phyloP scores from a whole-genome alignment of 1,284 basidiomycete species.

The Takashimella tepidaria region DNA sequence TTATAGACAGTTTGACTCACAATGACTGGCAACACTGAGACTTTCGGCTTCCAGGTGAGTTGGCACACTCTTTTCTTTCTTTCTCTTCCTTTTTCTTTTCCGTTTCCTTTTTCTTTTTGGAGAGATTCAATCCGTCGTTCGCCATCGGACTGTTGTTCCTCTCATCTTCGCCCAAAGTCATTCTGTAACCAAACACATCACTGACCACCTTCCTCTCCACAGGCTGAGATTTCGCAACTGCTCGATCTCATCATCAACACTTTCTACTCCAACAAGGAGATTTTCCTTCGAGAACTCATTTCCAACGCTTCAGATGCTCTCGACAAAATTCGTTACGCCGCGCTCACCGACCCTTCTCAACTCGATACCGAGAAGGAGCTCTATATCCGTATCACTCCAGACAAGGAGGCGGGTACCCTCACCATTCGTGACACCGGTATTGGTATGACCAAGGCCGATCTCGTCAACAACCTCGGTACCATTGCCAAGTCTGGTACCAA shows the following conservation, averaged over 20 bases:
- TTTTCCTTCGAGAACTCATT: constrained; percentile 65
- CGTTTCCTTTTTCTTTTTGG: constrained; percentile 1
- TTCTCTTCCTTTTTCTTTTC: constrained; percentile 1
- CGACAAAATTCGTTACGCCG: constrained; percentile 88
- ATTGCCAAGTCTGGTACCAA: constrained; percentile 82
- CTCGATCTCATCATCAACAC: constrained; percentile 43
- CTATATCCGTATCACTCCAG: constrained; percentile 83
- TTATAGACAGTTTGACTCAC: background rate
- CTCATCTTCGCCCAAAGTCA: constrained; percentile 1
- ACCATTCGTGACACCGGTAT: constrained; percentile 94
- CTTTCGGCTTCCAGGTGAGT: constrained; percentile 30
- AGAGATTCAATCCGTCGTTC: too few relatives aligned
- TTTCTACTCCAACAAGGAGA: constrained; percentile 10
- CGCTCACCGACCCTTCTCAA: constrained; percentile 80
- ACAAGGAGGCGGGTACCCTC: constrained; percentile 93
- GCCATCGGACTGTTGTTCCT: background rate
- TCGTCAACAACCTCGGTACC: constrained; percentile 81
- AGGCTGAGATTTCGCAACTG: constrained; percentile 95
- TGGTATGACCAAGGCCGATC: constrained; percentile 83
- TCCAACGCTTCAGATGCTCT: constrained; percentile 73
- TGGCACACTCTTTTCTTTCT: background rate
- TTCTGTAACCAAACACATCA: background rate
- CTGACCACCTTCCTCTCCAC: constrained; percentile 57
- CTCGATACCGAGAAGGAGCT: constrained; percentile 87
- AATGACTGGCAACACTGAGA: constrained; percentile 23